Evolutionary conservation across 2,329 filamentous ascomycete species (phyloP), one percentile per base, ranked within the genome.

Genomic region (Pseudogymnoascus sp.): DNA sequence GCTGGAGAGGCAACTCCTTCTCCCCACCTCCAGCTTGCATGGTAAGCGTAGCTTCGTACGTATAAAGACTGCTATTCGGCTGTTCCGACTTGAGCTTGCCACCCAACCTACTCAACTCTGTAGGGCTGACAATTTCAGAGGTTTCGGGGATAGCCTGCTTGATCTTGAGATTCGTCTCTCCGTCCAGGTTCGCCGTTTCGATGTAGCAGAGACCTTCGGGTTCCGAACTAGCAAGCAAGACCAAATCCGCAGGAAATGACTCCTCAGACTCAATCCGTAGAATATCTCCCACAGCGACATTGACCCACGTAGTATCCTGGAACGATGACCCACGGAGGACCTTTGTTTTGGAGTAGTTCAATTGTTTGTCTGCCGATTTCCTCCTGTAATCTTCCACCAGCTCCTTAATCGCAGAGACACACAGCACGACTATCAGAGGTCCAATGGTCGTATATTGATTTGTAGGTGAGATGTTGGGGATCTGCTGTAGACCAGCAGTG

Each of bases 191-290:
- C 24, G 95, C 93, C 1, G 95, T 99, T 78, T 99, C 95, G 72
- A 99, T 98, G 75, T 99, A 99, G 77, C 95, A 99, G 63, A 99
- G 79, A 70, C 95, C 95, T 78, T 99, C 95, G 1, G 95, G 96
- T 74, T 99, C 96, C 6, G 95, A 98, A 72, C 91, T 96, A 7
- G 95, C 93, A 63, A 99, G 80, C 26, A 99, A 81, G 4, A 98
- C 91, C 68, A 99, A 77, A 76, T 99, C 95, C 38, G 95, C 92
- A 0, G 95, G 95, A 72, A 99, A 98, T 0, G 95, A 88, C 73
- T 96, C 88, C 74, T 99, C 96, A 0, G 93, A 97, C 73, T 98
- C 88, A 64, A 99, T 93, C 19, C 93, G 86, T 59, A 99, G 80
- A 68, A 98, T 90, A 73, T 99, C 95, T 68, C 95, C 95, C 2